These are phyloP conservation scores for Boletus pseudo-olivaceus DNA, from an alignment of 768 basidiomycete genomes.

Conservation along the genomic window DNA sequence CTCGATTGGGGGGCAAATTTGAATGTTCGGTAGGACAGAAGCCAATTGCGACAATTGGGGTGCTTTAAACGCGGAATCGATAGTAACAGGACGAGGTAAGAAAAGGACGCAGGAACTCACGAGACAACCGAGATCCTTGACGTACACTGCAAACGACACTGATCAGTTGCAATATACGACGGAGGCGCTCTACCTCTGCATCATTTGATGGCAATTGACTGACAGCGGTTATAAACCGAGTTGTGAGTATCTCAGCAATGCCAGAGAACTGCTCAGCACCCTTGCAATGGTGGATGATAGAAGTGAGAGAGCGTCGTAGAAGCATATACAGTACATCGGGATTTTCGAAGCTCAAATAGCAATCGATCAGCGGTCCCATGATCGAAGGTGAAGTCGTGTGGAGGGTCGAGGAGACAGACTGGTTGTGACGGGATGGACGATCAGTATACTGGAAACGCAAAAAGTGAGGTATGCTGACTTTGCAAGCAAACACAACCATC, in stretches of 20 bases:
- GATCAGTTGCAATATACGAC: conserved; percentile 54
- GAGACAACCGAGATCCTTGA: conserved; percentile 62
- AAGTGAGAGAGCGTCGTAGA: conserved; percentile 70
- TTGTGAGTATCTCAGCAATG: conserved; percentile 51
- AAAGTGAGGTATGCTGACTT: conserved; percentile 40
- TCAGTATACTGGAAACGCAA: neutral
- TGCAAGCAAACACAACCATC: conserved; percentile 75
- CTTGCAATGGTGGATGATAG: conserved; percentile 81
- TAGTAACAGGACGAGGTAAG: conserved; percentile 1
- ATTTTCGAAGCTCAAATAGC: conserved; percentile 43
- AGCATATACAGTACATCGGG: conserved; percentile 49
- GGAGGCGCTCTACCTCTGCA: conserved; percentile 36
- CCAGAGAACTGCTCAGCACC: conserved; percentile 59
- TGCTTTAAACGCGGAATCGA: conserved; percentile 20
- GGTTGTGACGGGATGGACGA: neutral
- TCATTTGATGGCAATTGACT: neutral
- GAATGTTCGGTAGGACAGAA: conserved; percentile 27
- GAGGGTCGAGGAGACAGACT: conserved; percentile 82
- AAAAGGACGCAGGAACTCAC: conserved; percentile 37
- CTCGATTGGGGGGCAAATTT: conserved; percentile 26
- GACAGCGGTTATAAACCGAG: conserved; percentile 31
- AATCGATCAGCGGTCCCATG: conserved; percentile 52
- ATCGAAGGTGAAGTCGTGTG: conserved; percentile 73
- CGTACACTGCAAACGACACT: conserved; percentile 60
- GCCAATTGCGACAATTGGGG: conserved; percentile 37